phyloP scores from a whole-genome alignment of 1,284 basidiomycete species.

The Stygiomarasmius scandens region DNA sequence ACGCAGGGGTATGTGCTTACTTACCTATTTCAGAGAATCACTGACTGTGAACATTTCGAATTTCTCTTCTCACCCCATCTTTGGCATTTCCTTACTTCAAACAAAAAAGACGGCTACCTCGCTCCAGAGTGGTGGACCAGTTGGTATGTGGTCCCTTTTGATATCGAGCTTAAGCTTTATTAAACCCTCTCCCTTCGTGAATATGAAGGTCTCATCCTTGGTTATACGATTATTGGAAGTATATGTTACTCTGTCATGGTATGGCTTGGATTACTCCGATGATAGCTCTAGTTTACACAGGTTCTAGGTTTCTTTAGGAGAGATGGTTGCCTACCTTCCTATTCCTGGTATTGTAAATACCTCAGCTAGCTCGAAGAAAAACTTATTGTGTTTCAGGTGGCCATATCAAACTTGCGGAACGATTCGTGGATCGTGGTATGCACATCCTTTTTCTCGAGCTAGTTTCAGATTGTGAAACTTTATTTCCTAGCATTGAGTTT shows the following conservation, averaged over 20 bases:
- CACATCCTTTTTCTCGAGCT: background rate
- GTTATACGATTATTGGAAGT: slow-evolving; percentile 64
- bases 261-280: slow-evolving; percentile 5
- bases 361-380: background rate
- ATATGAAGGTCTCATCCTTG: slow-evolving; percentile 64
- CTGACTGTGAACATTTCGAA: too few species aligned
- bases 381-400: slow-evolving; percentile 47
- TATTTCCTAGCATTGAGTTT: slow-evolving; percentile 82
- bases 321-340: slow-evolving; percentile 74
- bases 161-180: background rate
- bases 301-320: too few species aligned
- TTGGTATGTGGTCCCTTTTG: slow-evolving; percentile 33
- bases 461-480: slow-evolving; percentile 56
- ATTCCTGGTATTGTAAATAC: slow-evolving; percentile 29
- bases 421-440: slow-evolving; percentile 18
- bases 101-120: too few species aligned
- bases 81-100: too few species aligned
- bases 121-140: slow-evolving; percentile 61
- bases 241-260: slow-evolving; percentile 40
- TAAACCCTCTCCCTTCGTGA: slow-evolving; percentile 10
- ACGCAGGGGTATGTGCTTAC: too few species aligned
- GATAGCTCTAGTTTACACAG: too few species aligned
- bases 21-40: too few species aligned
- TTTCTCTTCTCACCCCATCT: too few species aligned
- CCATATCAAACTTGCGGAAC: slow-evolving; percentile 72